A percentile compares a stretch with the other conserved stretches of the same genome.
Conservation (phyloP, 2,329 filamentous ascomycete species). For the Aspergillus flavus region DNA sequence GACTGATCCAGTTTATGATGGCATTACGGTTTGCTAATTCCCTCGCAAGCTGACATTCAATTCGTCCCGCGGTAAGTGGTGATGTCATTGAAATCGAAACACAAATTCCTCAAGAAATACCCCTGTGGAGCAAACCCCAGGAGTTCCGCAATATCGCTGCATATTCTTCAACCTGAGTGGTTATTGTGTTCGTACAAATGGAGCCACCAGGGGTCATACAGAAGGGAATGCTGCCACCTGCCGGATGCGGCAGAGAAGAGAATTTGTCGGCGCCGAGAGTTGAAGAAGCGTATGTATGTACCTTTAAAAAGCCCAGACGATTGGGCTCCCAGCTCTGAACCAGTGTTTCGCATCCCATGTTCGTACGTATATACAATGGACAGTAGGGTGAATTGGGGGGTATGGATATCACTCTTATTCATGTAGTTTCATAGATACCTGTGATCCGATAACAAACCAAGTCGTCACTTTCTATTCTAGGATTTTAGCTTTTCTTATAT, state of each 20-base stretch:
- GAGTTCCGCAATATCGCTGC: not conserved
- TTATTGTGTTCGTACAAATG: not conserved
- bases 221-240: not conserved
- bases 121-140: not conserved
- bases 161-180: not conserved
- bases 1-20: not conserved
- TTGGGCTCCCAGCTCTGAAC: not conserved
- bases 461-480: not conserved
- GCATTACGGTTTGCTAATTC: not conserved
- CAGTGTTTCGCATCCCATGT: not conserved
- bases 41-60: not conserved
- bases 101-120: not conserved
- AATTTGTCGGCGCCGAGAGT: not conserved
- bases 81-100: conserved; percentile 7
- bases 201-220: not conserved
- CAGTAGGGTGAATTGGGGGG: not conserved
- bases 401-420: not conserved
- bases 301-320: not conserved
- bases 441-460: not conserved
- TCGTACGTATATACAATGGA: not conserved
- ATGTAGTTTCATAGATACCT: not conserved
- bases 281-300: not conserved
- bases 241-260: conserved; percentile 3
- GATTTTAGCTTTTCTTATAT: too few relatives aligned
- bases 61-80: conserved; percentile 9